phyloP scores from a whole-genome alignment of 495 filamentous ascomycete genomes.

The Amphirosellinia nigrospora region DNA sequence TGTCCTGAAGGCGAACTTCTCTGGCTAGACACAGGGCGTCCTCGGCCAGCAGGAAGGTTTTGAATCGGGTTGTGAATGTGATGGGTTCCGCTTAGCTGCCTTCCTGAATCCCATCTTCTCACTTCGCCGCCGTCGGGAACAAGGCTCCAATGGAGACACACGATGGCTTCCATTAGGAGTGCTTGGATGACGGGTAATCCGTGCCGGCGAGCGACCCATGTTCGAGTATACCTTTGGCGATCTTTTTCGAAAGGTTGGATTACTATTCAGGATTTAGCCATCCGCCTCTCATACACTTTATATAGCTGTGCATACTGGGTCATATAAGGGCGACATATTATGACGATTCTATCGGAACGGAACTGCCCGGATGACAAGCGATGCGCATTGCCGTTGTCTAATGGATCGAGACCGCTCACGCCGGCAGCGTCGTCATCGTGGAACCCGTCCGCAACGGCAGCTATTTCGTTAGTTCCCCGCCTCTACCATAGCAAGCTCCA shows the following conservation, averaged over 20 bases:
- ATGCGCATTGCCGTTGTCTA: slow-evolving; percentile 36
- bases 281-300: background rate
- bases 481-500: background rate
- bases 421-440: slow-evolving; percentile 32
- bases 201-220: background rate
- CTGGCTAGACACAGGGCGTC: background rate
- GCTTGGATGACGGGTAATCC: background rate
- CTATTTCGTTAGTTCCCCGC: slow-evolving; percentile 25
- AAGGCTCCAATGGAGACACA: slow-evolving; percentile 25
- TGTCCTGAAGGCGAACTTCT: background rate
- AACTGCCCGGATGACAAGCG: slow-evolving; percentile 16
- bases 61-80: background rate
- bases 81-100: background rate
- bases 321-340: background rate
- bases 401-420: slow-evolving; percentile 29
- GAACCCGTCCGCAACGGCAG: slow-evolving; percentile 29
- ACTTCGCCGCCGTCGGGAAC: slow-evolving; percentile 29
- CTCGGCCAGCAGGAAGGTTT: background rate
- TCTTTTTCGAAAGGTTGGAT: slow-evolving; percentile 2
- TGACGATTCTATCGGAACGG: background rate
- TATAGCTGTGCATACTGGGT: slow-evolving; percentile 2
- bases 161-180: background rate
- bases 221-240: background rate
- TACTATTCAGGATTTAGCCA: slow-evolving; percentile 8
- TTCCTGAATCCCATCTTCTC: slow-evolving; percentile 30